Evolutionary conservation across 352 stramenopile genomes (phyloP).

Genomic region (Pythium coloratum): DNA sequence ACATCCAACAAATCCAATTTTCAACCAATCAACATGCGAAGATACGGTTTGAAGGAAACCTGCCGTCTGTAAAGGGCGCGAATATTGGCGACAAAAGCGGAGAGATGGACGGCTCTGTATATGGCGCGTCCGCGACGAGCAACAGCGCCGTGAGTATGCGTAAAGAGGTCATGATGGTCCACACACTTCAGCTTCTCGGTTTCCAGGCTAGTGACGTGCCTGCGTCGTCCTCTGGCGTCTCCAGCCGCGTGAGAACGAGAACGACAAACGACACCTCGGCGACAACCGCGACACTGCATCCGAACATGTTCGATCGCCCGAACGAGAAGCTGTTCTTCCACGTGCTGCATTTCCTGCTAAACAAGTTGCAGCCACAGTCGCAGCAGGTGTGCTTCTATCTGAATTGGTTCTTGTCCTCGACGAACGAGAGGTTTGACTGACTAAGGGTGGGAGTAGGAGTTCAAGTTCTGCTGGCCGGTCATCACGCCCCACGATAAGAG

Average conservation of each 20-base stretch:
- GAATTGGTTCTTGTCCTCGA: neutral
- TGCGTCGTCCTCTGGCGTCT: neutral
- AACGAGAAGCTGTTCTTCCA: constrained; percentile 59
- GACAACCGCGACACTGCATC: constrained; percentile 21
- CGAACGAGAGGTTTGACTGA: neutral
- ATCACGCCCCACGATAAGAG: constrained; percentile 58
- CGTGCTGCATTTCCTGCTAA: constrained; percentile 48
- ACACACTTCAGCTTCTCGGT: constrained; percentile 48
- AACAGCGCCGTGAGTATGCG: constrained; percentile 4
- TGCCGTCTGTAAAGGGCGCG: neutral
- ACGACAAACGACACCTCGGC: neutral
- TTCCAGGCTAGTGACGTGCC: constrained; percentile 13
- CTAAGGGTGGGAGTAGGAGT: constrained; percentile 28
- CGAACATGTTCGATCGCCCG: constrained; percentile 47
- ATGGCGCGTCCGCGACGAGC: constrained; percentile 10
- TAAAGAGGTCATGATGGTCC: constrained; percentile 50
- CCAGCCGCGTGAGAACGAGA: neutral
- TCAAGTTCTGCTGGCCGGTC: constrained; percentile 58
- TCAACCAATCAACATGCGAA: constrained; percentile 10
- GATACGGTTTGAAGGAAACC: constrained; percentile 8
- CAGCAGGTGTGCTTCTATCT: constrained; percentile 19
- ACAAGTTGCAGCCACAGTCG: constrained; percentile 27
- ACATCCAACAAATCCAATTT: constrained; percentile 1
- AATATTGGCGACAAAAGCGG: neutral
- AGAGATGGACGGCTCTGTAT: neutral